phyloP scores from a whole-genome alignment of 148 eudicot species.

The Spergularia bocconei region DNA sequence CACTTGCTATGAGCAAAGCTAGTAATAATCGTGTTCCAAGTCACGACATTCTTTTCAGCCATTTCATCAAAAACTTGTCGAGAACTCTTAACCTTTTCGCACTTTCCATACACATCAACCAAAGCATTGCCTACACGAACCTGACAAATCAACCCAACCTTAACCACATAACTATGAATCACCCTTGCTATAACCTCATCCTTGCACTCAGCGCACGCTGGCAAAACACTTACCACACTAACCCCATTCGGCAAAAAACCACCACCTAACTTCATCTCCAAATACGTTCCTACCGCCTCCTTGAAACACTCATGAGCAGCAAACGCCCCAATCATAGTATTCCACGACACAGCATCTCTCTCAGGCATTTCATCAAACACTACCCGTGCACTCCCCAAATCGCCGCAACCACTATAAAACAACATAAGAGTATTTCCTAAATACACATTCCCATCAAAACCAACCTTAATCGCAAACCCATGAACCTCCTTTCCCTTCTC shows the following conservation, averaged over 20 bases:
- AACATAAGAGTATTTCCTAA: constrained; percentile 63
- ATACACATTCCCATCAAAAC: constrained; percentile 47
- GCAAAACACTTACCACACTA: constrained; percentile 59
- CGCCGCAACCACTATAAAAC: constrained; percentile 54
- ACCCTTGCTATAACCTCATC: constrained; percentile 31
- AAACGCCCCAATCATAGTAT: constrained; percentile 53
- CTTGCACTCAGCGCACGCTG: constrained; percentile 51
- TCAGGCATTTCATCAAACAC: constrained; percentile 73
- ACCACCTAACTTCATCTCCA: constrained; percentile 38
- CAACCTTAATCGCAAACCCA: constrained; percentile 50
- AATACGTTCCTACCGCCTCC: constrained; percentile 37
- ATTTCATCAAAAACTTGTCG: constrained; percentile 43
- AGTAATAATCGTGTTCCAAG: constrained; percentile 70
- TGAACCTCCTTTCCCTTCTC: constrained; percentile 63
- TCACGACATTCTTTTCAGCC: constrained; percentile 46
- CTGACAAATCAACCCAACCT: constrained; percentile 47
- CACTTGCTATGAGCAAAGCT: constrained; percentile 40
- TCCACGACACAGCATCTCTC: constrained; percentile 71
- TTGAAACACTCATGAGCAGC: constrained; percentile 26
- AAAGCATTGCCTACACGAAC: constrained; percentile 47
- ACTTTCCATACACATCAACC: constrained; percentile 67
- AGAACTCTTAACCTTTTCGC: constrained; percentile 33
- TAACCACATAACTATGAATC: constrained; percentile 54
- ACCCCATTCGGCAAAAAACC: constrained; percentile 43
- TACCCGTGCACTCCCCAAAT: constrained; percentile 28